Percentiles rank a stretch among this genome's conserved stretches.
phyloP scores from a whole-genome alignment of 495 filamentous ascomycete species.

The Aspergillus baeticus region DNA sequence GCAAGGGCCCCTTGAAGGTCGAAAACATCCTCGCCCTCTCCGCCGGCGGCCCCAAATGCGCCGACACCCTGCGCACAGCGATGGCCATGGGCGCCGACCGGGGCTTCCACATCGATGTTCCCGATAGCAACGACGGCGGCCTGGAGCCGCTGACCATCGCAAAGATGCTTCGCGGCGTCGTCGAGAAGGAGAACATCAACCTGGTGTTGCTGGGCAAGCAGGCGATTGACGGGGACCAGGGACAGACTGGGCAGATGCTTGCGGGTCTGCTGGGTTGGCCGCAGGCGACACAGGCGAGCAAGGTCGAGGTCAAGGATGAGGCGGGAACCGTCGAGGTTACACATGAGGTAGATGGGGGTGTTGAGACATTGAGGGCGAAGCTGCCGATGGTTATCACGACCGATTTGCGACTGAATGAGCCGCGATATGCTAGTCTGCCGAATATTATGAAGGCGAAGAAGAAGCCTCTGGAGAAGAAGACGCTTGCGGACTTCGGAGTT shows the following conservation, averaged over 20 bases:
- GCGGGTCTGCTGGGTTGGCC: constrained; percentile 89
- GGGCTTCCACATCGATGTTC: constrained; percentile 77
- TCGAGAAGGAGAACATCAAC: constrained; percentile 79
- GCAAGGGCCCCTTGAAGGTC: constrained; percentile 59
- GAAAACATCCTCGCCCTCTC: constrained; percentile 87
- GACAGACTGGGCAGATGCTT: constrained; percentile 97
- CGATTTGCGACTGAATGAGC: constrained; percentile 92
- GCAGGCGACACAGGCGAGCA: constrained; percentile 89
- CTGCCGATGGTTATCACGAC: constrained; percentile 92
- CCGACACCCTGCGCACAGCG: constrained; percentile 86
- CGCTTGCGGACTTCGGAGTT: constrained; percentile 73
- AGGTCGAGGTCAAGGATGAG: constrained; percentile 68
- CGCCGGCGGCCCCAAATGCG: constrained; percentile 81
- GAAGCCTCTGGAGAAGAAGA: constrained; percentile 94
- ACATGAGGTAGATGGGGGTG: constrained; percentile 92
- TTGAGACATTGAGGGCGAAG: constrained; percentile 80
- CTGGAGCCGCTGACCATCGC: constrained; percentile 91
- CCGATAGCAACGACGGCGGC: constrained; percentile 46
- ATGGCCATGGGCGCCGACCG: constrained; percentile 99
- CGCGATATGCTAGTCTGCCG: constrained; percentile 88
- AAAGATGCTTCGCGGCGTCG: constrained; percentile 78
- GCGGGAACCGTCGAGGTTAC: constrained; percentile 64
- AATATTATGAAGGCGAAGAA: constrained; percentile 99
- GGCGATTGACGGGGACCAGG: constrained; percentile 93
- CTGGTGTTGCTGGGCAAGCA: constrained; percentile 94